These are phyloP conservation scores for Mortierella sp. DNA, from an alignment of 371 early-diverging fungal species.

Conservation along the genomic window DNA sequence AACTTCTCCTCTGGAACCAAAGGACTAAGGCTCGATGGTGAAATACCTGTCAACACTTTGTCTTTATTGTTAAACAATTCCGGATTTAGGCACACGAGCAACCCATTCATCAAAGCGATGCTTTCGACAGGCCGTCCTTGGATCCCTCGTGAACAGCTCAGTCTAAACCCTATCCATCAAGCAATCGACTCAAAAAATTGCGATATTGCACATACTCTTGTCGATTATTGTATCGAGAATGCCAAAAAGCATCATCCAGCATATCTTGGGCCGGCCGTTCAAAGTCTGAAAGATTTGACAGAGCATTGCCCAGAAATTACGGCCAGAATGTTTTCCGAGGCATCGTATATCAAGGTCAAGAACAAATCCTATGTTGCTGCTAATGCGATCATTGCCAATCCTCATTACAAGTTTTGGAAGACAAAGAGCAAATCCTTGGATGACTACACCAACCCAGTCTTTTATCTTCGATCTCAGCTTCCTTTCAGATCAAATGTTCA, in stretches of 20 bases:
- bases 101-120: background rate
- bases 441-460: conserved; percentile 34
- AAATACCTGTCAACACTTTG: background rate
- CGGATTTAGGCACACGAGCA: background rate
- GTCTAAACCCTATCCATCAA: background rate
- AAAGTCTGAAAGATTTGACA: background rate
- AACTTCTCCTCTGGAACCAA: too few relatives aligned
- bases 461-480: conserved; percentile 37
- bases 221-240: background rate
- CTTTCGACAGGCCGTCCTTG: background rate
- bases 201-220: background rate
- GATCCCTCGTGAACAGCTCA: background rate
- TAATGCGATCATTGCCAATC: background rate
- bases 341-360: background rate
- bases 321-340: background rate
- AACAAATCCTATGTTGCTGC: conserved; percentile 1
- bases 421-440: conserved; percentile 3
- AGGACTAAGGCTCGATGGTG: too few relatives aligned
- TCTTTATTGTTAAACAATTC: background rate
- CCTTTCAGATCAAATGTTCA: background rate
- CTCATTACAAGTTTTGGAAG: background rate
- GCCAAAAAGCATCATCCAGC: background rate
- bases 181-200: background rate
- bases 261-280: background rate
- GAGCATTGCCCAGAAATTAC: background rate